Base-by-base conservation (phyloP, 306 rosid species). In the Parietaria judaica region DNA sequence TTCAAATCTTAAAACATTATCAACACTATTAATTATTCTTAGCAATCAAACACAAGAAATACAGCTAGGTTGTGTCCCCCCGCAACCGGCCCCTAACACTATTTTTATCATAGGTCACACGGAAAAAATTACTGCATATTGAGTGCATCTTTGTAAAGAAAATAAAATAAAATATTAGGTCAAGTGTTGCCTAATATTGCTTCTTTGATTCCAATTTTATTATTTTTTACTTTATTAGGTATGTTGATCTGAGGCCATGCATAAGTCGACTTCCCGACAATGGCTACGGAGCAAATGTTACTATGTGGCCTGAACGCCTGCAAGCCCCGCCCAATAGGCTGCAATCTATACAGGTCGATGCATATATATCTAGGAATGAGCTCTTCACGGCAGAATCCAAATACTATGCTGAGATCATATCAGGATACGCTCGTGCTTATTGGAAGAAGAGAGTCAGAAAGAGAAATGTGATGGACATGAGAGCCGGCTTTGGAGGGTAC, bases 401-500 rank as follows among this genome's bases (percentile, higher is more conserved):
- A 75, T 88, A 94, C 77, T 84, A 86, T 88, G 60, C 77, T 61
- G 96, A 86, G 11, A 80, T 84, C 56, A 61, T 92, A 74, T 88
- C 14, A 63, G 67, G 82, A 63, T 86, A 75, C 71, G 81, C 82
- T 7, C 83, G 87, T 57, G 74, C 58, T 66, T 80, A 82, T 37
- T 76, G 66, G 57, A 88, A 96, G 95, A 94, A 86, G 71, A 76
- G 84, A 70, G 58, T 79, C 17, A 72, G 70, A 79, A 53, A 88
- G 70, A 86, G 98, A 83, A 92, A 92, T 72, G 88, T 81, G 58
- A 78, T 92, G 95, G 98, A 92, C 83, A 92, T 92, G 98, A 83
- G 79, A 86, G 98, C 96, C 54, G 94, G 96, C 65, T 92, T 87
- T 82, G 98, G 98, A 83, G 98, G 98, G 98, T 88, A 85, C 31